phyloP scores from a whole-genome alignment of 768 basidiomycete species.

The Russula earlei region DNA sequence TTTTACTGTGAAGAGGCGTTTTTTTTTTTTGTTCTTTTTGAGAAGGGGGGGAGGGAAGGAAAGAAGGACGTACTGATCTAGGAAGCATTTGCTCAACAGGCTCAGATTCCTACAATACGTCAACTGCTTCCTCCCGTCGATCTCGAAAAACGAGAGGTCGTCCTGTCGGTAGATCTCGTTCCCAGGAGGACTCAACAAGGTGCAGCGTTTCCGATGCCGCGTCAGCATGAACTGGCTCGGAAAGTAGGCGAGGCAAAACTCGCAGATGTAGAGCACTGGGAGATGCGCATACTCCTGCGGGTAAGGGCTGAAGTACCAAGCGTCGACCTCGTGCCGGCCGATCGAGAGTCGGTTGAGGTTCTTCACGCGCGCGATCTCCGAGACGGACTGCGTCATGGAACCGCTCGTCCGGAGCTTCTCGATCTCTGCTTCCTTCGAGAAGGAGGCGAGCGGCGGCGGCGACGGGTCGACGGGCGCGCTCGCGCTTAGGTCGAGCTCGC shows the following conservation, averaged over 20 bases:
- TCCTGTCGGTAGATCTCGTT: conserved; percentile 99
- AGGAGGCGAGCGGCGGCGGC: conserved; percentile 47
- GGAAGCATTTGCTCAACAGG: conserved; percentile 93
- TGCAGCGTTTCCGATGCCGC: conserved; percentile 88
- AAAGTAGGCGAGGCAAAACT: conserved; percentile 93
- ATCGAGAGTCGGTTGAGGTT: conserved; percentile 96
- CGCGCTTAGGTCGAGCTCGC: conserved; percentile 55
- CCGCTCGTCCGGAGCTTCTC: conserved; percentile 96
- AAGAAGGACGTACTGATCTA: conserved; percentile 74
- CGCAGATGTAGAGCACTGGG: conserved; percentile 93
- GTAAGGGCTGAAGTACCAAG: conserved; percentile 99
- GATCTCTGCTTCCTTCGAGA: conserved; percentile 98
- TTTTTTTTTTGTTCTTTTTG: too few relatives aligned
- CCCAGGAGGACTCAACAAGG: conserved; percentile 87
- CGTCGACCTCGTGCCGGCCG: conserved; percentile 92
- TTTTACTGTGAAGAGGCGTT: conserved; percentile 58
- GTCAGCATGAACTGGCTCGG: conserved; percentile 84
- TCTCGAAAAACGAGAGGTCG: conserved; percentile 95
- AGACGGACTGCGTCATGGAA: conserved; percentile 98
- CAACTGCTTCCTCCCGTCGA: conserved; percentile 92
- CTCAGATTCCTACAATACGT: conserved; percentile 97
- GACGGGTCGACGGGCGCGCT: conserved; percentile 41
- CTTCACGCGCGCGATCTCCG: conserved; percentile 96
- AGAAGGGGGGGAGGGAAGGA: not conserved
- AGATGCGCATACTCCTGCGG: conserved; percentile 97